Percentiles rank a stretch among this genome's conserved stretches.
These are phyloP conservation scores for Sinapis alba DNA, from an alignment of 441 rosid genomes.

Conservation along the genomic window DNA sequence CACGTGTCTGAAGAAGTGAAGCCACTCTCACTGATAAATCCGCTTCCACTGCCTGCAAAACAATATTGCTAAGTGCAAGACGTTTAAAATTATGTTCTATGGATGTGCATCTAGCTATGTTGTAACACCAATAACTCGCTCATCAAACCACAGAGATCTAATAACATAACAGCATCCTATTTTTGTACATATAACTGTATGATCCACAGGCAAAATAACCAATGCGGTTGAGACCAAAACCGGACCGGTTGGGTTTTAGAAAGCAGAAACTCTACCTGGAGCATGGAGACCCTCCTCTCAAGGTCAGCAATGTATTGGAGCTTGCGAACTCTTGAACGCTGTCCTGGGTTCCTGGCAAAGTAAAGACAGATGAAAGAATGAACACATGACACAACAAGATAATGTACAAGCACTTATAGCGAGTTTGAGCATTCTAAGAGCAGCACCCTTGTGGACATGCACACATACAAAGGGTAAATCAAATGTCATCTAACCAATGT, in stretches of 20 bases:
- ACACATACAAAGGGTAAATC: background rate
- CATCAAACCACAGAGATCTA: constrained; percentile 4
- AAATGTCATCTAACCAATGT: constrained; percentile 3
- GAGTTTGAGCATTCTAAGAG: background rate
- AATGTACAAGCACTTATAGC: background rate
- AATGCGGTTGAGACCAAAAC: background rate
- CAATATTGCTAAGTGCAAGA: background rate
- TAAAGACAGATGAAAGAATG: background rate
- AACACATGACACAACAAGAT: constrained; percentile 7
- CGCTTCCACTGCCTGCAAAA: constrained; percentile 56
- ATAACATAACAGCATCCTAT: constrained; percentile 5
- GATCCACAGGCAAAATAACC: constrained; percentile 8
- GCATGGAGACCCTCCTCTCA: constrained; percentile 61
- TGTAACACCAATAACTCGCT: constrained; percentile 1
- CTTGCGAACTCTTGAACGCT: constrained; percentile 83
- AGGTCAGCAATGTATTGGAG: constrained; percentile 84
- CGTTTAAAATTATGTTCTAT: background rate
- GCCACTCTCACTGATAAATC: constrained; percentile 60
- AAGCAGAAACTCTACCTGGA: constrained; percentile 53
- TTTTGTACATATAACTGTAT: background rate
- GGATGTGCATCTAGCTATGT: constrained; percentile 2
- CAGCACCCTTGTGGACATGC: constrained; percentile 1
- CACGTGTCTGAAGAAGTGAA: constrained; percentile 62
- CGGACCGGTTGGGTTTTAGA: constrained; percentile 1
- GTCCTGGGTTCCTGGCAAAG: constrained; percentile 66